Percentiles rank a stretch among this genome's conserved stretches.
Evolutionary conservation across 768 basidiomycete genomes (phyloP).

Genomic region (Leccinum imitatum): DNA sequence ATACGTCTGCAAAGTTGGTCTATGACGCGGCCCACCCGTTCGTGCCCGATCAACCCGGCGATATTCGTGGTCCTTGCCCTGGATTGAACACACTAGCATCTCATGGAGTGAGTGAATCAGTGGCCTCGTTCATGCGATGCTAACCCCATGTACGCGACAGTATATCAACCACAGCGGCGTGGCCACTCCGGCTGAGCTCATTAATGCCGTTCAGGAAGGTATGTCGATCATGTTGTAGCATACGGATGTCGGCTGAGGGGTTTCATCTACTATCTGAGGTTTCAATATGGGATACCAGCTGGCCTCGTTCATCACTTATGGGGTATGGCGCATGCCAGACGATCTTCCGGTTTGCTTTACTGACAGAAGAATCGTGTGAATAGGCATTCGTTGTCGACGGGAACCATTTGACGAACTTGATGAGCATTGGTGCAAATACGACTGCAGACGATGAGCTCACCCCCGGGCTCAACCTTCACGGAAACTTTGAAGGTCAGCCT

Average conservation of each 20-base stretch:
- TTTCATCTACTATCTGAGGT: conserved; percentile 5
- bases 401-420: conserved; percentile 29
- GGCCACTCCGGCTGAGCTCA: conserved; percentile 23
- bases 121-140: neutral
- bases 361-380: conserved; percentile 2
- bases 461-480: conserved; percentile 24
- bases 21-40: conserved; percentile 22
- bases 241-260: neutral
- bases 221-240: neutral
- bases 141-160: conserved; percentile 3
- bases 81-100: conserved; percentile 27
- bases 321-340: conserved; percentile 7
- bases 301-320: conserved; percentile 22
- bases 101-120: conserved; percentile 22
- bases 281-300: conserved; percentile 26
- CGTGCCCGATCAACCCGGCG: conserved; percentile 11
- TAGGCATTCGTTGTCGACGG: conserved; percentile 28
- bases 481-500: conserved; percentile 26
- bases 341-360: neutral
- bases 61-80: conserved; percentile 27
- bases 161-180: conserved; percentile 22
- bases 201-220: conserved; percentile 26
- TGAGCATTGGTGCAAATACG: conserved; percentile 26
- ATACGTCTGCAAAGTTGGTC: conserved; percentile 26
- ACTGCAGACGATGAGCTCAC: conserved; percentile 14